These are phyloP conservation scores for Geranium rotundifolium DNA, from an alignment of 345 rosid species.

Conservation along the genomic window DNA sequence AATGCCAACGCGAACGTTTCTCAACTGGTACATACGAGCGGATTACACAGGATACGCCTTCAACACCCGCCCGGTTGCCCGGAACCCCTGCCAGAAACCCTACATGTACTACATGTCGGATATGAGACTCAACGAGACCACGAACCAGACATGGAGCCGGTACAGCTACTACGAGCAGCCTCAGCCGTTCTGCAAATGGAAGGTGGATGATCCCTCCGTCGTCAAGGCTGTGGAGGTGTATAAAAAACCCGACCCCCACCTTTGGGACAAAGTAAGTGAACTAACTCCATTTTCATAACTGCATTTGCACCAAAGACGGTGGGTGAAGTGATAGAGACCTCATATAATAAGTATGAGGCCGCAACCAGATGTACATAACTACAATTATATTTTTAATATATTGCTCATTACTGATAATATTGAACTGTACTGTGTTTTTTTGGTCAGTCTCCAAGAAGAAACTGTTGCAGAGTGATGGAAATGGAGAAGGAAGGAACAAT, in stretches of 20 bases:
- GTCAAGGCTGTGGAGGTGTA: constrained; percentile 38
- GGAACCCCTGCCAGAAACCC: constrained; percentile 87
- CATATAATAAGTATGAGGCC: too few relatives aligned
- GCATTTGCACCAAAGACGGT: too few relatives aligned
- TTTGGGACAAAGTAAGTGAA: constrained; percentile 74
- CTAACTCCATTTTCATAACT: too few relatives aligned
- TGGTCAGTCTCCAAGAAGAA: constrained; percentile 75
- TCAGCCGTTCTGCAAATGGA: constrained; percentile 71
- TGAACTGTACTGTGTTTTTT: not conserved
- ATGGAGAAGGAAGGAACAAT: constrained; percentile 49
- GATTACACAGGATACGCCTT: constrained; percentile 90
- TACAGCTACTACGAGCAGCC: constrained; percentile 41
- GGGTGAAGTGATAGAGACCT: too few relatives aligned
- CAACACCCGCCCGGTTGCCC: constrained; percentile 84
- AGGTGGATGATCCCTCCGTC: constrained; percentile 59
- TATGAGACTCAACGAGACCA: constrained; percentile 27
- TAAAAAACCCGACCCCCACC: constrained; percentile 55
- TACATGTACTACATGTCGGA: constrained; percentile 57
- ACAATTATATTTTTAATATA: not conserved
- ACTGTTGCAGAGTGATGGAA: constrained; percentile 69
- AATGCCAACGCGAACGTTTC: constrained; percentile 90
- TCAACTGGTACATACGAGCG: constrained; percentile 86
- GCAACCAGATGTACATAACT: too few relatives aligned
- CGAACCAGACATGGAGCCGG: constrained; percentile 47
- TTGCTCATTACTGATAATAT: not conserved